Percentiles rank a stretch among this genome's conserved stretches.
Evolutionary conservation across 176 grass and related monocot species (phyloP).

Genomic region (Ensete glaucum): DNA sequence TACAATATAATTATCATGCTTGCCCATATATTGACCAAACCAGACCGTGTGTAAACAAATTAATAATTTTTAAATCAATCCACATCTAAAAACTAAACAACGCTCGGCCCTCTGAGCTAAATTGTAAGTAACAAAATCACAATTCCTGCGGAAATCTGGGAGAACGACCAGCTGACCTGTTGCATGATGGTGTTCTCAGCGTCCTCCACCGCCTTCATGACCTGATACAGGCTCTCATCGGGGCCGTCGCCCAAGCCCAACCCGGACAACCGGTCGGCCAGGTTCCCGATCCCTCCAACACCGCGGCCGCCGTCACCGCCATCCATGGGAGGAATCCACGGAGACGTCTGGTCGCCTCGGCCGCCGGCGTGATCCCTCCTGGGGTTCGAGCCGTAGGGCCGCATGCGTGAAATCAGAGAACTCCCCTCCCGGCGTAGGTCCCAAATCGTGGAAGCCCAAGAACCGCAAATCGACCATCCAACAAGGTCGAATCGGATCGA

Average conservation of each 20-base stretch:
- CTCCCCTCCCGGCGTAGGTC: neutral
- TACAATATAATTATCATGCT: too few relatives aligned
- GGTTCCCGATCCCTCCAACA: slow-evolving; percentile 20
- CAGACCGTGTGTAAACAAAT: slow-evolving; percentile 2
- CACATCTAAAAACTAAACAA: neutral
- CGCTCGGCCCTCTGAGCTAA: neutral
- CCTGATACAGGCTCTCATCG: slow-evolving; percentile 34
- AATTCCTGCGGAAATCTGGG: neutral
- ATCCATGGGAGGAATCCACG: slow-evolving; percentile 4
- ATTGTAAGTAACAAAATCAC: neutral
- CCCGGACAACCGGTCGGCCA: slow-evolving; percentile 24
- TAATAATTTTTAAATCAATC: neutral
- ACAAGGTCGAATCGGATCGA: too few relatives aligned
- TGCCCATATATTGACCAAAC: neutral
- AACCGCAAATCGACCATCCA: neutral
- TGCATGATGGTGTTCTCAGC: slow-evolving; percentile 68
- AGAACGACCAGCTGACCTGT: slow-evolving; percentile 35
- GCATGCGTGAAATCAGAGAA: slow-evolving; percentile 11
- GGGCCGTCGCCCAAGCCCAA: slow-evolving; percentile 12
- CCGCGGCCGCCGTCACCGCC: slow-evolving; percentile 14
- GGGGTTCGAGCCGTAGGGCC: slow-evolving; percentile 28
- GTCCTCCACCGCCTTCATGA: slow-evolving; percentile 65
- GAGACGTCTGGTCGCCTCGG: neutral
- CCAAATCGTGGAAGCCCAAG: neutral
- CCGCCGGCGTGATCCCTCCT: slow-evolving; percentile 11